A percentile compares a stretch with the other conserved stretches of the same genome.
Conservation (phyloP, 306 rosid species). For the Trichosanthes truncata region DNA sequence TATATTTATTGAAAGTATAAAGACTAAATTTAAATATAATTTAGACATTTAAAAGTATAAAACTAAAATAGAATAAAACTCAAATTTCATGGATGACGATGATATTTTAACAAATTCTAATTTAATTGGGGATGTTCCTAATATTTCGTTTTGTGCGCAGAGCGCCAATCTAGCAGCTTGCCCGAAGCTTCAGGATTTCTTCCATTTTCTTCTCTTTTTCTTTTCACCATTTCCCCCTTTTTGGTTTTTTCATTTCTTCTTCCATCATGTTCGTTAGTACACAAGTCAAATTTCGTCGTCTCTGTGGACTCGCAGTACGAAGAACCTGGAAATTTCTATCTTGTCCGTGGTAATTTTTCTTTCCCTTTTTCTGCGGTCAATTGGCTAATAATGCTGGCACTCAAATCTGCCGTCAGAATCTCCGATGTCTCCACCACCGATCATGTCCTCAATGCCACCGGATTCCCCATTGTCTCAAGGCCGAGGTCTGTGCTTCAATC, state of each 20-base stretch:
- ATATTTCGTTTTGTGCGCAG: too few species aligned
- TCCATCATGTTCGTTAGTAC: neutral
- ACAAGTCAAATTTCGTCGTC: neutral
- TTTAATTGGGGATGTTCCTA: too few species aligned
- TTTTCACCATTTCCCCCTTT: neutral
- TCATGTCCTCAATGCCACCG: slow-evolving; percentile 21
- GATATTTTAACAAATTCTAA: too few species aligned
- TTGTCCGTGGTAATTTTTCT: neutral
- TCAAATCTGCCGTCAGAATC: slow-evolving; percentile 24
- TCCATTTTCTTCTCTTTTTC: neutral
- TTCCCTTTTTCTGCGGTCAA: neutral
- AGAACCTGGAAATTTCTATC: neutral
- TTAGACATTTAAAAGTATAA: too few species aligned
- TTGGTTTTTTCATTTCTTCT: neutral
- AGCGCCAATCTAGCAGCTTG: neutral
- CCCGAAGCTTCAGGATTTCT: neutral
- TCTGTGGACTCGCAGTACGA: neutral
- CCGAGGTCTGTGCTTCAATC: neutral
- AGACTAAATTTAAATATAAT: too few species aligned
- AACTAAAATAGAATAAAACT: too few species aligned
- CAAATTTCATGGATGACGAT: too few species aligned
- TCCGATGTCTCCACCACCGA: slow-evolving; percentile 40
- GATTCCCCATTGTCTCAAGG: slow-evolving; percentile 2
- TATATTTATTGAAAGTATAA: too few species aligned
- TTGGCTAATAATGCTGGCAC: slow-evolving; percentile 9